phyloP scores from a whole-genome alignment of 2,329 filamentous ascomycete species.

The Fusarium pseudocircinatum region DNA sequence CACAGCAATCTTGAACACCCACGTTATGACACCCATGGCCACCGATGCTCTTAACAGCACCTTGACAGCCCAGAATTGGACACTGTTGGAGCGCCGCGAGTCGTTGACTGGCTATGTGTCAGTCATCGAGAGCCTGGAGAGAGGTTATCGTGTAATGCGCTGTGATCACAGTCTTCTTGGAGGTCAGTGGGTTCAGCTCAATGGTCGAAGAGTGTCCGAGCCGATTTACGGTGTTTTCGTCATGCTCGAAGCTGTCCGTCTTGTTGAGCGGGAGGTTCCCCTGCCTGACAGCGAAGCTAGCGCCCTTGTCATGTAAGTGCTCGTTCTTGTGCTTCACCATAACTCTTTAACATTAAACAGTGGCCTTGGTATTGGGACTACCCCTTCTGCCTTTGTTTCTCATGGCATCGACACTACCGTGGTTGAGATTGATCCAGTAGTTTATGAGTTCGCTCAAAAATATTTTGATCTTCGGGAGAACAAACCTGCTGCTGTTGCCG shows the following conservation, averaged over 20 bases:
- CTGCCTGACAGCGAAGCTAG: constrained; percentile 73
- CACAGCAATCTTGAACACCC: constrained; percentile 76
- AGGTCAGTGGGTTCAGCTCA: constrained; percentile 80
- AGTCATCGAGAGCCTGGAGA: constrained; percentile 78
- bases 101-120: constrained; percentile 93
- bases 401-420: constrained; percentile 94
- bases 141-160: constrained; percentile 82
- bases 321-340: not conserved
- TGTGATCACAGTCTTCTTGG: constrained; percentile 95
- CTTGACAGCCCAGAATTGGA: constrained; percentile 73
- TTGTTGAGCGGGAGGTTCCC: constrained; percentile 70
- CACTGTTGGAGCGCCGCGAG: constrained; percentile 82
- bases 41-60: constrained; percentile 72
- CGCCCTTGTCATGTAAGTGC: constrained; percentile 83
- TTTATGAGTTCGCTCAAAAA: constrained; percentile 82
- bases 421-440: constrained; percentile 91
- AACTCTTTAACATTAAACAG: constrained; percentile 52
- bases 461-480: constrained; percentile 85
- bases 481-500: constrained; percentile 81
- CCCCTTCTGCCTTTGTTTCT: constrained; percentile 83
- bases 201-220: constrained; percentile 71
- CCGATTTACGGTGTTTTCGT: constrained; percentile 97
- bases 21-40: constrained; percentile 70
- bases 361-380: constrained; percentile 92
- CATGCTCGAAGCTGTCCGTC: constrained; percentile 89